phyloP scores from a whole-genome alignment of 768 basidiomycete species.

The Suillus spraguei region DNA sequence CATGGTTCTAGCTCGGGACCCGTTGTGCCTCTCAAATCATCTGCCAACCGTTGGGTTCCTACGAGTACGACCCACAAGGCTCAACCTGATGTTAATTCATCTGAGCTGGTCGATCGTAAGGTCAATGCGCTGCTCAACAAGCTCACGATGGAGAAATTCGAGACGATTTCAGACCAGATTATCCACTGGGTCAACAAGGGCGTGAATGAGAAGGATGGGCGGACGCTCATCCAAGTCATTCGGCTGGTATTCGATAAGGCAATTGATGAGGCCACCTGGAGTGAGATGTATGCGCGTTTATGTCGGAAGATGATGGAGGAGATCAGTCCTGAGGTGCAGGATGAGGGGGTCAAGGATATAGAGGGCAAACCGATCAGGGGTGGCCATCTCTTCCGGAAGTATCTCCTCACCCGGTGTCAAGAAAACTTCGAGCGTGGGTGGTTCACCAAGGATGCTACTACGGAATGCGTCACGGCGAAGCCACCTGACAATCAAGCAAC shows the following conservation, averaged over 20 bases:
- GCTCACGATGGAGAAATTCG: slow-evolving; percentile 95
- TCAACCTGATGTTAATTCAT: slow-evolving; percentile 59
- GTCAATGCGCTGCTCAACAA: slow-evolving; percentile 92
- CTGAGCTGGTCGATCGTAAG: slow-evolving; percentile 89
- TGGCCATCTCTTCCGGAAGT: slow-evolving; percentile 95
- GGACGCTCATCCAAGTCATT: slow-evolving; percentile 95
- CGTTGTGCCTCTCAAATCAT: slow-evolving; percentile 60
- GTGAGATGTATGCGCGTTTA: slow-evolving; percentile 95
- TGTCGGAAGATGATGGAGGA: slow-evolving; percentile 96
- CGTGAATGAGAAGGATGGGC: slow-evolving; percentile 88
- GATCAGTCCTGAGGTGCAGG: slow-evolving; percentile 85
- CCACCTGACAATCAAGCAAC: slow-evolving; percentile 83
- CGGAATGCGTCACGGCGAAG: slow-evolving; percentile 84
- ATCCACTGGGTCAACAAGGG: slow-evolving; percentile 95
- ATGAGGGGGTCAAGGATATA: slow-evolving; percentile 77
- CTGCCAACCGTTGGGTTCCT: slow-evolving; percentile 83
- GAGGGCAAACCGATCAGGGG: slow-evolving; percentile 92
- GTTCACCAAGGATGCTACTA: slow-evolving; percentile 85
- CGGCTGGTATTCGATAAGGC: slow-evolving; percentile 96
- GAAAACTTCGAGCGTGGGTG: slow-evolving; percentile 98
- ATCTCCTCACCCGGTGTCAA: slow-evolving; percentile 94
- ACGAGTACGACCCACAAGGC: slow-evolving; percentile 45
- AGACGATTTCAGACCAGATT: slow-evolving; percentile 94
- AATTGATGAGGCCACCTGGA: slow-evolving; percentile 94
- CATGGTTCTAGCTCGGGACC: slow-evolving; percentile 51